These are phyloP conservation scores for Bretschneidera sinensis DNA, from an alignment of 345 rosid species.

Conservation along the genomic window DNA sequence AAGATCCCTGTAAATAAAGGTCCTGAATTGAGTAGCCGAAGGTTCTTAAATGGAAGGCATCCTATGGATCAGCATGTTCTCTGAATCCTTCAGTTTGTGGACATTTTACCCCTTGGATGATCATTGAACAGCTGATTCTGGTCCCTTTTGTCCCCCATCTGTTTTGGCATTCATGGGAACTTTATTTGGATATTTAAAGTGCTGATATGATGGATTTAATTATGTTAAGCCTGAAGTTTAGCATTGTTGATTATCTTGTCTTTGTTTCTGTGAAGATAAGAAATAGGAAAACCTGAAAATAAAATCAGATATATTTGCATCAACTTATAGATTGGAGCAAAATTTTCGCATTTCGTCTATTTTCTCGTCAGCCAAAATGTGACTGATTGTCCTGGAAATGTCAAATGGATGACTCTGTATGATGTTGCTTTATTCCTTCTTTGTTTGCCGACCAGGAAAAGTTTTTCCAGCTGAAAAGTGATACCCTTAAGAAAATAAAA, in stretches of 20 bases:
- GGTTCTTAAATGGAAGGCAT: conserved; percentile 10
- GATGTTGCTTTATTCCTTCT: conserved; percentile 22
- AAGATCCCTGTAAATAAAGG: conserved; percentile 33
- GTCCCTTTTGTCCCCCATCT: background rate
- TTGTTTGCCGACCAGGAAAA: conserved; percentile 17
- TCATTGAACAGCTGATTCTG: conserved; percentile 4
- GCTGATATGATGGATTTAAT: too few relatives aligned
- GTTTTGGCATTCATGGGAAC: background rate
- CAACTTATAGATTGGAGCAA: too few relatives aligned
- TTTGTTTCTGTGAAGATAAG: too few relatives aligned
- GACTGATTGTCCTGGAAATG: background rate
- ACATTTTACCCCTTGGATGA: background rate
- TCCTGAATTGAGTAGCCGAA: conserved; percentile 18
- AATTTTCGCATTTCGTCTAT: too few relatives aligned
- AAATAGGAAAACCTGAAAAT: too few relatives aligned
- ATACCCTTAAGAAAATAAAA: background rate
- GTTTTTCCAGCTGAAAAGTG: conserved; percentile 12
- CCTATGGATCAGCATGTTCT: conserved; percentile 5
- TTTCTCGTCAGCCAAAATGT: background rate
- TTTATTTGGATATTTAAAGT: too few relatives aligned
- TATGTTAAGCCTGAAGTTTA: too few relatives aligned
- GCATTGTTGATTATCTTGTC: background rate
- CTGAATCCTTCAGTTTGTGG: conserved; percentile 7
- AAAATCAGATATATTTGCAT: too few relatives aligned
- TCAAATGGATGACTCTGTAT: background rate